phyloP scores from a whole-genome alignment of 768 basidiomycete species.

The Amanita phalloides region DNA sequence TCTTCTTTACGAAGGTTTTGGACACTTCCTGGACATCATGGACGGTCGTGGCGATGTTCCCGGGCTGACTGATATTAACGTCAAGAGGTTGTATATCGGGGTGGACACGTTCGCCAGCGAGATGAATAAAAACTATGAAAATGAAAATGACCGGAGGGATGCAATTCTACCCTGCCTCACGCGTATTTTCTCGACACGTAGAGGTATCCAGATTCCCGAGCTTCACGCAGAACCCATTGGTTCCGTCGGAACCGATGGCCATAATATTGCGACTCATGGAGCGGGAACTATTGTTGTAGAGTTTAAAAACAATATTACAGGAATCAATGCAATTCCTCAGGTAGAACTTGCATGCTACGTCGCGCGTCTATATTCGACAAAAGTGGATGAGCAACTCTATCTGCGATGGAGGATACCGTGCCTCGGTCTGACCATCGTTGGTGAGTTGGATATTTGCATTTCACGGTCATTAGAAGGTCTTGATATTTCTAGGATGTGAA shows the following conservation, averaged over 20 bases:
- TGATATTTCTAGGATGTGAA: slow-evolving; percentile 5
- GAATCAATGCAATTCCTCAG: slow-evolving; percentile 2
- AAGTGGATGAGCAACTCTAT: slow-evolving; percentile 3
- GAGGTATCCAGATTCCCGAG: neutral
- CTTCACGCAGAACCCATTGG: neutral
- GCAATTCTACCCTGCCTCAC: slow-evolving; percentile 5
- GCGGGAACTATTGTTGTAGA: neutral
- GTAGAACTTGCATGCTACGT: slow-evolving; percentile 5
- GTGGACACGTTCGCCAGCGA: slow-evolving; percentile 9
- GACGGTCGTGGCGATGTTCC: slow-evolving; percentile 7
- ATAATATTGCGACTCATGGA: slow-evolving; percentile 2
- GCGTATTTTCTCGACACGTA: slow-evolving; percentile 3
- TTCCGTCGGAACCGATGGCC: slow-evolving; percentile 4
- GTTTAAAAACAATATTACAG: slow-evolving; percentile 7
- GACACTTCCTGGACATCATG: slow-evolving; percentile 14
- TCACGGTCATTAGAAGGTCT: neutral
- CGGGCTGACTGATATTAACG: slow-evolving; percentile 3
- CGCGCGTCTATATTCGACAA: neutral
- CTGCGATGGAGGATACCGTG: slow-evolving; percentile 9
- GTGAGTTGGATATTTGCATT: slow-evolving; percentile 4
- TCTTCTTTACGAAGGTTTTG: slow-evolving; percentile 15
- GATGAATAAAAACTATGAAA: slow-evolving; percentile 5
- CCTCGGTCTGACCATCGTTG: slow-evolving; percentile 10
- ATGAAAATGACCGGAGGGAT: slow-evolving; percentile 6
- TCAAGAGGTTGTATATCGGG: neutral